Conservation (phyloP, 2,329 filamentous ascomycete species). For the Xylariaceae sp. region DNA sequence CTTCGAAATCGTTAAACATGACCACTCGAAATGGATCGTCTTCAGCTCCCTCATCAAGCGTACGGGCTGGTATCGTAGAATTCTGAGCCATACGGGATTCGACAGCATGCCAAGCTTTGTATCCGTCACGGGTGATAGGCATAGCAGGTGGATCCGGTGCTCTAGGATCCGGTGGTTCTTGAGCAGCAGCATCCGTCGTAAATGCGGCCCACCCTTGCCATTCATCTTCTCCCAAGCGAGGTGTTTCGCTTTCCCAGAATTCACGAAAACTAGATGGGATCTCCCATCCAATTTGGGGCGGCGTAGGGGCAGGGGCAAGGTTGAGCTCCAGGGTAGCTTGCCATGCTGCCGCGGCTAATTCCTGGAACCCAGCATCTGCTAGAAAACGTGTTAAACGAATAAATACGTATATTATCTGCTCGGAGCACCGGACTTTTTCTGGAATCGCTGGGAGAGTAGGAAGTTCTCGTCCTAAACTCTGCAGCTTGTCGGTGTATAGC, state of each 20-base stretch:
- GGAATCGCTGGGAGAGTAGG: slow-evolving; percentile 1
- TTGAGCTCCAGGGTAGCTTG: slow-evolving; percentile 74
- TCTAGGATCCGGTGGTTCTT: slow-evolving; percentile 41
- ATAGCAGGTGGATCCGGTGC: slow-evolving; percentile 19
- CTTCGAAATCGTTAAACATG: slow-evolving; percentile 70
- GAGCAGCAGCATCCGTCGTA: slow-evolving; percentile 34
- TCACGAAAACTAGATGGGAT: slow-evolving; percentile 51
- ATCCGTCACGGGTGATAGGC: slow-evolving; percentile 41
- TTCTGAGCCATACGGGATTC: slow-evolving; percentile 50
- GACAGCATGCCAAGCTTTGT: slow-evolving; percentile 47
- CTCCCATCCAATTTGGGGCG: slow-evolving; percentile 26
- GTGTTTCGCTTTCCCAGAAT: slow-evolving; percentile 84
- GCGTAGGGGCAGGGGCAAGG: slow-evolving; percentile 51
- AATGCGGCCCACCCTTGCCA: slow-evolving; percentile 68
- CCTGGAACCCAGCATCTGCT: slow-evolving; percentile 71
- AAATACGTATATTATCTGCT: slow-evolving; percentile 64
- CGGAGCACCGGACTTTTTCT: slow-evolving; percentile 25
- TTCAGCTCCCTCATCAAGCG: slow-evolving; percentile 68
- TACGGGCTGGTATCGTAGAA: slow-evolving; percentile 63
- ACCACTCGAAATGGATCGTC: slow-evolving; percentile 82
- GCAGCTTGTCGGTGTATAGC: slow-evolving; percentile 57
- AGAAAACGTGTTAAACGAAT: slow-evolving; percentile 71
- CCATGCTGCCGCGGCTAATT: slow-evolving; percentile 75
- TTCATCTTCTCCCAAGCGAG: slow-evolving; percentile 69
- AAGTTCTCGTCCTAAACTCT: slow-evolving; percentile 28